Base-by-base conservation (phyloP, 805 yeast genomes). In the Cyberlindnera xylosilytica region DNA sequence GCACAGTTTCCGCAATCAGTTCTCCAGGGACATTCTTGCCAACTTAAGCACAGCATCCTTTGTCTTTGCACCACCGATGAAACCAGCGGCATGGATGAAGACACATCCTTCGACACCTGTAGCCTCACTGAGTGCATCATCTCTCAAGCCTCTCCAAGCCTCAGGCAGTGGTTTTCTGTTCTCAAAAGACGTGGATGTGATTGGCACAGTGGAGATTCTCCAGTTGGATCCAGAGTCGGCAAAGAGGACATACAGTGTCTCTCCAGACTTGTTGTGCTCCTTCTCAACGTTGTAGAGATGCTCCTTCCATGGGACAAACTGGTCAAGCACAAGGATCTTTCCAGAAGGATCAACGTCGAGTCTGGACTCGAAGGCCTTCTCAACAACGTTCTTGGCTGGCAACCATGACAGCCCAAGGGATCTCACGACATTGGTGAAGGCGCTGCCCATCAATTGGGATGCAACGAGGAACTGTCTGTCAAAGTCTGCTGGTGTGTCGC, bases 31-130 rank as follows among this genome's bases (percentile, higher is more conserved):
- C 58, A 64, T 55, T 47, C 66, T 68, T 6, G 98, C 97, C 64
- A 93, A 73, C 57, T 77, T 65, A 44, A 88, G 61, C 12, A 83
- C 97, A 24, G 86, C 84, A 39, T 88, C 97, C 49, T 73, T 69
- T 19, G 95, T 75, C 58, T 80, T 73, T 43, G 91, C 87, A 41
- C 99, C 99, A 34, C 99, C 99, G 57, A 93, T 93, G 66, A 93
- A 93, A 0, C 99, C 98, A 32, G 96, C 87, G 34, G 98, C 97
- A 56, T 93, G 99, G 44, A 93, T 80, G 60, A 93, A 93, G 17
- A 90, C 79, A 61, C 97, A 87, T 8, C 87, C 96, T 24, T 78
- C 80, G 42, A 93, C 77, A n/a, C 95, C 97, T 27, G 88, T 70
- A 52, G 74, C 68, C 51, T 79, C 70, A 52, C 85, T 77, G 53